Evolutionary conservation across 2,329 filamentous ascomycete species (phyloP), one percentile per base, ranked within the genome.

Genomic region (Raffaelea ambrosiae): DNA sequence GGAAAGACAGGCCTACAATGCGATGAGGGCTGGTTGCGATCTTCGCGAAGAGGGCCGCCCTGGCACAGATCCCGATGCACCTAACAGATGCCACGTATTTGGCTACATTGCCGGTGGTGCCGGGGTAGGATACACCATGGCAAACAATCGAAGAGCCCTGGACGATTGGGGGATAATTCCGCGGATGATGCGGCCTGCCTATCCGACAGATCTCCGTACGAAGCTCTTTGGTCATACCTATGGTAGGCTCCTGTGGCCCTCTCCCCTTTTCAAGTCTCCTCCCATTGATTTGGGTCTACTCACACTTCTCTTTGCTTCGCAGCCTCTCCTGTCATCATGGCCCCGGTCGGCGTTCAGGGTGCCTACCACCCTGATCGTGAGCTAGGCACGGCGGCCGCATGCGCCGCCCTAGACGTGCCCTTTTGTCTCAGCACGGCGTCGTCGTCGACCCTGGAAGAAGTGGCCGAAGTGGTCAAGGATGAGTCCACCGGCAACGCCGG

Each of bases 401-500:
- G 80, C 50, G 70, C 72, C 3, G 71, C 77, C 14, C 66, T 81
- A 1, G 68, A 72, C 2, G 70, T 88, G 0, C 84, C 85, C 0
- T 86, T 81, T 61, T 80, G 80, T 46, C 66, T 87, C 43, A 82
- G 76, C 51, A 87, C 84, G 2, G 83, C 84, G 1, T 73, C 79
- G 3, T 69, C 74, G 2, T 70, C 73, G 29, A 74, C 74, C 1
- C 83, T 88, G 49, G 83, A 87, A 59, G 76, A 87, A 44, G 74
- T 86, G 0, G 81, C 79, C 0, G 58, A 67, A 8, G 79, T 78
- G 0, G 79, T 73, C 44, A 74, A 74, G 20, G 40, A 46, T 10
- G 38, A 10, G 55, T 20, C n/a, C 10, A 35, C 14, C 14, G 31
- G 22, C 13, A 42, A 20, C 31, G 40, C 14, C 10, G 13, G 44